phyloP scores from a whole-genome alignment of 805 yeast genomes.

The Metschnikowia peoriensis region DNA sequence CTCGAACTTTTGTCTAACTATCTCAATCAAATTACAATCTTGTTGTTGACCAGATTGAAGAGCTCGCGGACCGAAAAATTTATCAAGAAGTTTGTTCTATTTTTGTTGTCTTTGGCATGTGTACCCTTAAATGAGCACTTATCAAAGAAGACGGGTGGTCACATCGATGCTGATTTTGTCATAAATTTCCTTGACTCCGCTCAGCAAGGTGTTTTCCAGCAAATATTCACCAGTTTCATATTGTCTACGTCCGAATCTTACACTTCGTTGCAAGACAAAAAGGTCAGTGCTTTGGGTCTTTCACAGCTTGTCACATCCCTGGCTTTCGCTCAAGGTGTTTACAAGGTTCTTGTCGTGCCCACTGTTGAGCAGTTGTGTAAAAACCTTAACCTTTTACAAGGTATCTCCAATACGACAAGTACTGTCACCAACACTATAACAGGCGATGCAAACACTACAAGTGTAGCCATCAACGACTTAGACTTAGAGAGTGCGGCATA shows the following conservation, averaged over 20 bases:
- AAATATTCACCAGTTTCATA: slow-evolving; percentile 48
- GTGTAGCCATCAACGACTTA: slow-evolving; percentile 42
- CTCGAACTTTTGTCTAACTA: slow-evolving; percentile 48
- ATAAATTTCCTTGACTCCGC: slow-evolving; percentile 68
- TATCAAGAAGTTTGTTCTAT: slow-evolving; percentile 65
- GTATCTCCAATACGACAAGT: slow-evolving; percentile 22
- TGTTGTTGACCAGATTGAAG: slow-evolving; percentile 79
- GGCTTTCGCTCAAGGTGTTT: slow-evolving; percentile 21
- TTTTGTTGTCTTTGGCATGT: slow-evolving; percentile 55
- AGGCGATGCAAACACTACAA: slow-evolving; percentile 19
- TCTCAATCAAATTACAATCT: slow-evolving; percentile 67
- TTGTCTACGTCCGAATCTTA: slow-evolving; percentile 50
- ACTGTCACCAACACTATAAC: slow-evolving; percentile 18
- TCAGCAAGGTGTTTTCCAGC: slow-evolving; percentile 58
- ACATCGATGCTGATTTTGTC: slow-evolving; percentile 47
- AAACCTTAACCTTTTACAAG: slow-evolving; percentile 28
- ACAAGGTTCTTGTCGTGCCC: slow-evolving; percentile 24
- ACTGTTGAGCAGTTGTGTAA: slow-evolving; percentile 32
- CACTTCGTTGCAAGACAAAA: slow-evolving; percentile 54
- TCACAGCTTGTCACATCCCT: slow-evolving; percentile 39
- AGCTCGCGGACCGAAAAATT: slow-evolving; percentile 79
- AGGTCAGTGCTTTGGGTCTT: slow-evolving; percentile 51
- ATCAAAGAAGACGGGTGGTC: slow-evolving; percentile 33
- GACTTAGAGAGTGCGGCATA: slow-evolving; percentile 70
- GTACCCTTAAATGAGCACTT: slow-evolving; percentile 24